Evolutionary conservation across 2,329 filamentous ascomycete genomes (phyloP).

Genomic region (Aspergillus thermomutatus): DNA sequence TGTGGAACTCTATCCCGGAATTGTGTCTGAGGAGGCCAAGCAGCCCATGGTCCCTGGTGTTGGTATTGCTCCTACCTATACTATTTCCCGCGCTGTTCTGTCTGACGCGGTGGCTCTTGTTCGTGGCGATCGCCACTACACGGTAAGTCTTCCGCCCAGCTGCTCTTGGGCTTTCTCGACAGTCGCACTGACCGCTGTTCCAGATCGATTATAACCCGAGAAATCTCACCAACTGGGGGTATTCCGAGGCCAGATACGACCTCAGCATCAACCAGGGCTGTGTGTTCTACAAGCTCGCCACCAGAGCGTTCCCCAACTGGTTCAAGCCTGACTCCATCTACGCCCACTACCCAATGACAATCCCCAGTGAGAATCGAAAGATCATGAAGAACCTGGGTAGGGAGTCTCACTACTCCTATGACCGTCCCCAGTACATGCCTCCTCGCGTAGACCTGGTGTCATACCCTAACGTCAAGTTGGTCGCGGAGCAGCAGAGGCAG

Average conservation of each 20-base stretch:
- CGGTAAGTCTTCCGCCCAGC: slow-evolving; percentile 31
- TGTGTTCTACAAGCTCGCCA: slow-evolving; percentile 79
- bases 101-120: slow-evolving; percentile 78
- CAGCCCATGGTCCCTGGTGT: slow-evolving; percentile 69
- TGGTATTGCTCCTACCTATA: slow-evolving; percentile 72
- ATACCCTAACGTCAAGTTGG: slow-evolving; percentile 58
- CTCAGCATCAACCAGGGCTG: slow-evolving; percentile 73
- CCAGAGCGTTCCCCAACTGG: slow-evolving; percentile 75
- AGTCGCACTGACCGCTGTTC: slow-evolving; percentile 21
- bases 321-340: slow-evolving; percentile 77
- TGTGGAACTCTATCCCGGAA: slow-evolving; percentile 76
- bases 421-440: slow-evolving; percentile 54
- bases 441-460: slow-evolving; percentile 57
- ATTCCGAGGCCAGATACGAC: slow-evolving; percentile 70
- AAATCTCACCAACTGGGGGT: slow-evolving; percentile 81
- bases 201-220: slow-evolving; percentile 67
- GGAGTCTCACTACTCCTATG: slow-evolving; percentile 67
- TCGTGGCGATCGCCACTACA: slow-evolving; percentile 75
- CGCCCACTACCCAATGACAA: slow-evolving; percentile 70
- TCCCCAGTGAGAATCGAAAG: slow-evolving; percentile 67
- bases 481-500: slow-evolving; percentile 58
- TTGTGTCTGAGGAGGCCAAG: slow-evolving; percentile 74
- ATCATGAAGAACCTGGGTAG: slow-evolving; percentile 68
- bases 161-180: slow-evolving; percentile 7
- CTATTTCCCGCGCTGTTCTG: slow-evolving; percentile 71